These are phyloP conservation scores for Hibiscus trionum DNA, from an alignment of 345 rosid species.

Conservation along the genomic window DNA sequence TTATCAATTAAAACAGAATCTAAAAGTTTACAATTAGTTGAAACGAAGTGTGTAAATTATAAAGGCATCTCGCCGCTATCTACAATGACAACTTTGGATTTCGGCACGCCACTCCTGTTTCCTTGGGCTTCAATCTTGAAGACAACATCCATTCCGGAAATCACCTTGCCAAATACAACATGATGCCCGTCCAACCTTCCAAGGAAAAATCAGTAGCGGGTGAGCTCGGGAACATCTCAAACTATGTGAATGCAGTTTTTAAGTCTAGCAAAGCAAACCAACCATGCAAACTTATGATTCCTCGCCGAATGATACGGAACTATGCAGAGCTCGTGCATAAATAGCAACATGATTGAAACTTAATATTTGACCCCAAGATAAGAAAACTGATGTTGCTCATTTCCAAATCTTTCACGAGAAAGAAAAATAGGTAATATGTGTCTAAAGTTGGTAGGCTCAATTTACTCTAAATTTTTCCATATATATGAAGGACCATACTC, in stretches of 20 bases:
- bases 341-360: too few relatives aligned
- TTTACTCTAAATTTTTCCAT: neutral
- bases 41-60: constrained; percentile 5
- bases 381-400: neutral
- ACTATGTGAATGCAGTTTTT: too few relatives aligned
- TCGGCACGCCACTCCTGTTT: constrained; percentile 53
- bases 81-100: constrained; percentile 47
- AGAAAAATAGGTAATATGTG: neutral
- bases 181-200: constrained; percentile 87
- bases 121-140: constrained; percentile 84
- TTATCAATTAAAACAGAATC: neutral
- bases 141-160: constrained; percentile 85
- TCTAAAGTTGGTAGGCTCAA: neutral
- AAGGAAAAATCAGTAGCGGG: neutral
- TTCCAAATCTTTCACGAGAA: neutral
- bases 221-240: neutral
- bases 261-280: too few relatives aligned
- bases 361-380: neutral
- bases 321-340: too few relatives aligned
- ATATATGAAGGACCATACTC: neutral
- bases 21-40: neutral
- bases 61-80: constrained; percentile 70
- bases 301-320: too few relatives aligned
- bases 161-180: constrained; percentile 84
- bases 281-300: too few relatives aligned